Percentiles rank a stretch among this genome's conserved stretches.
Conservation (phyloP, 1,139 yeast genomes). For the Magnusiomyces tetraspermus region DNA sequence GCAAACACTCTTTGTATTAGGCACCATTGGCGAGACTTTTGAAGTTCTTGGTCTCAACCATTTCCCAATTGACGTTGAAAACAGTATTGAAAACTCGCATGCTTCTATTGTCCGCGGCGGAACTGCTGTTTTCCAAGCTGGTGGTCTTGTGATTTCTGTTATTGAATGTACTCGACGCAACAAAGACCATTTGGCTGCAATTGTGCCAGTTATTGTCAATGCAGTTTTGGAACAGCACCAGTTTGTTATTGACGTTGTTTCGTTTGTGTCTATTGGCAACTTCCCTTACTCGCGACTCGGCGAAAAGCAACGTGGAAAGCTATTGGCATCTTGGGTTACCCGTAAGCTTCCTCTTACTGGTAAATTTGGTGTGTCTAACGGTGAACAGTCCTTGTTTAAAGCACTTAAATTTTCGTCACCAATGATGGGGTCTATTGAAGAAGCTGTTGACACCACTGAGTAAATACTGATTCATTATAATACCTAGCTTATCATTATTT, state of each 20-base stretch:
- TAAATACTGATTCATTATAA: too few species aligned
- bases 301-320: constrained; percentile 63
- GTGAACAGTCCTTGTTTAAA: constrained; percentile 22
- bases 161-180: constrained; percentile 45
- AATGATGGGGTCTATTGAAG: not conserved
- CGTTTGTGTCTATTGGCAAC: constrained; percentile 58
- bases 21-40: constrained; percentile 78
- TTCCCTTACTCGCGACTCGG: constrained; percentile 66
- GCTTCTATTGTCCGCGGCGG: constrained; percentile 49
- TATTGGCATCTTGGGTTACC: constrained; percentile 47
- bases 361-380: constrained; percentile 32
- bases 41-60: constrained; percentile 88
- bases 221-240: constrained; percentile 75
- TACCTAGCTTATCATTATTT: too few species aligned
- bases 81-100: constrained; percentile 61
- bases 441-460: too few species aligned
- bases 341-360: constrained; percentile 35
- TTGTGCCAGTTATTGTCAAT: constrained; percentile 77
- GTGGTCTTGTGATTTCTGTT: constrained; percentile 71
- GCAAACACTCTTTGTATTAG: constrained; percentile 79
- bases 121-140: constrained; percentile 66
- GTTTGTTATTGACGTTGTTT: constrained; percentile 73
- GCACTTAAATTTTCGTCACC: constrained; percentile 14
- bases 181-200: constrained; percentile 46
- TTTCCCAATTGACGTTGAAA: constrained; percentile 78